These are phyloP conservation scores for Apiotrichum montevideense DNA, from an alignment of 1,284 basidiomycete species.

Conservation along the genomic window DNA sequence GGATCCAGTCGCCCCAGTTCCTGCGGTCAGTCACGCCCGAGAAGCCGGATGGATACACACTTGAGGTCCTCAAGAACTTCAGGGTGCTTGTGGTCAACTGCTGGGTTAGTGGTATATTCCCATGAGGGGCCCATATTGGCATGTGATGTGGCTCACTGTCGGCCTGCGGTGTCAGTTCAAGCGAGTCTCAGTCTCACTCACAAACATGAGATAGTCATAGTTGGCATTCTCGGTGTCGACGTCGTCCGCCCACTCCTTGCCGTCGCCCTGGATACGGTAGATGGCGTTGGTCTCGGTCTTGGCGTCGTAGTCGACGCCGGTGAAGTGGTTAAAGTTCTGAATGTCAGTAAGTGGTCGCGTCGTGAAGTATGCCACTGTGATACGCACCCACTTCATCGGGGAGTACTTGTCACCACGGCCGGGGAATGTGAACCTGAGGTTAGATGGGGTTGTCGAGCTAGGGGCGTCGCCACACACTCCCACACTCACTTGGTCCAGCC, in stretches of 20 bases:
- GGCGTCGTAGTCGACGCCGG: constrained; percentile 82
- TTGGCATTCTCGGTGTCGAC: constrained; percentile 50
- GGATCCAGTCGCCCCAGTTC: constrained; percentile 55
- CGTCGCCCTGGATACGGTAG: constrained; percentile 56
- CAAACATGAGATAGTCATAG: constrained; percentile 49
- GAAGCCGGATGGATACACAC: constrained; percentile 14
- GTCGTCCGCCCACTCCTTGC: constrained; percentile 53
- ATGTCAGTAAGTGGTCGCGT: constrained; percentile 8
- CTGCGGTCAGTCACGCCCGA: constrained; percentile 19
- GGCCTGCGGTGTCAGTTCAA: constrained; percentile 7
- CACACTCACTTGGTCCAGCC: constrained; percentile 62
- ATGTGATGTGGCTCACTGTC: constrained; percentile 3
- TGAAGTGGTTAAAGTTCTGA: constrained; percentile 48
- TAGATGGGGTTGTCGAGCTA: constrained; percentile 10
- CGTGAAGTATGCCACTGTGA: not conserved
- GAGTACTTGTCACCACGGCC: constrained; percentile 64
- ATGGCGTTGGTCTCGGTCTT: constrained; percentile 58
- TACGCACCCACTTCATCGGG: constrained; percentile 48
- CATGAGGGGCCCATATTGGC: too few species aligned
- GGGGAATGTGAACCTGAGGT: constrained; percentile 65
- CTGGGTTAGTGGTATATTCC: not conserved
- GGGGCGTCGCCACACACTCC: not conserved
- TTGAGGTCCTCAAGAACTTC: constrained; percentile 53
- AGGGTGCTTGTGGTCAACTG: constrained; percentile 76
- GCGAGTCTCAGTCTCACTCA: not conserved